A percentile compares a stretch with the other conserved stretches of the same genome.
These are phyloP conservation scores for Pestalotiopsis sp. DNA, from an alignment of 2,329 filamentous ascomycete species.

Conservation along the genomic window DNA sequence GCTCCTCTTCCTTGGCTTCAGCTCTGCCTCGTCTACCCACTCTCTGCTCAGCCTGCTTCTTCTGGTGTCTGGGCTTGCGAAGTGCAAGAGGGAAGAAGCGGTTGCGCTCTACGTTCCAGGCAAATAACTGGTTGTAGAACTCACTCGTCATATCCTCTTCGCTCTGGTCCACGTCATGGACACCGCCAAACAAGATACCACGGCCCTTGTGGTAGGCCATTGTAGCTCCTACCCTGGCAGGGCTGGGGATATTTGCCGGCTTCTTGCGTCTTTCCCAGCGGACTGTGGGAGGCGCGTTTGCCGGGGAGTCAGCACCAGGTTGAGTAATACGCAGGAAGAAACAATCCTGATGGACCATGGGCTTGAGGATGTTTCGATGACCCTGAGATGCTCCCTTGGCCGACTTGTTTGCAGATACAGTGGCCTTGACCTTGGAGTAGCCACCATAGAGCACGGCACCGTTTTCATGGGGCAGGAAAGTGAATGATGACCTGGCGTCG, in stretches of 20 bases:
- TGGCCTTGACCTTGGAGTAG: slow-evolving; percentile 87
- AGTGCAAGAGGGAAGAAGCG: slow-evolving; percentile 86
- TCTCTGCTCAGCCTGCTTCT: slow-evolving; percentile 66
- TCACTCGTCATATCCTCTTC: slow-evolving; percentile 97
- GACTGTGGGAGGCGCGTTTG: slow-evolving; percentile 70
- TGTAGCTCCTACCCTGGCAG: slow-evolving; percentile 82
- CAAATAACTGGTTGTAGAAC: slow-evolving; percentile 90
- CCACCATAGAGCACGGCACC: slow-evolving; percentile 92
- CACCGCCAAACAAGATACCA: slow-evolving; percentile 91
- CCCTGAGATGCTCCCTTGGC: slow-evolving; percentile 63
- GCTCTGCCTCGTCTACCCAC: slow-evolving; percentile 71
- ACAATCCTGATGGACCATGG: slow-evolving; percentile 91
- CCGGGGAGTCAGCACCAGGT: slow-evolving; percentile 67
- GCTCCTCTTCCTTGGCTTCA: slow-evolving; percentile 89
- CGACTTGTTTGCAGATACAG: slow-evolving; percentile 63
- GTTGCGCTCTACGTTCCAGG: slow-evolving; percentile 95
- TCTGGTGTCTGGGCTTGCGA: slow-evolving; percentile 71
- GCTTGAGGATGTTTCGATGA: slow-evolving; percentile 76
- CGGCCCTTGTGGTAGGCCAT: slow-evolving; percentile 95
- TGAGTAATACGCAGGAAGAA: slow-evolving; percentile 86
- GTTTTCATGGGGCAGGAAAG: slow-evolving; percentile 84
- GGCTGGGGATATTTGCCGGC: slow-evolving; percentile 85
- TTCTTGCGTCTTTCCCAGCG: slow-evolving; percentile 94
- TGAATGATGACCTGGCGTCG: slow-evolving; percentile 89
- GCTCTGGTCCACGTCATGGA: slow-evolving; percentile 88